Percentiles rank a stretch among this genome's conserved stretches.
Evolutionary conservation across 2,329 filamentous ascomycete genomes (phyloP).

Genomic region (Allantophomopsis lycopodina): DNA sequence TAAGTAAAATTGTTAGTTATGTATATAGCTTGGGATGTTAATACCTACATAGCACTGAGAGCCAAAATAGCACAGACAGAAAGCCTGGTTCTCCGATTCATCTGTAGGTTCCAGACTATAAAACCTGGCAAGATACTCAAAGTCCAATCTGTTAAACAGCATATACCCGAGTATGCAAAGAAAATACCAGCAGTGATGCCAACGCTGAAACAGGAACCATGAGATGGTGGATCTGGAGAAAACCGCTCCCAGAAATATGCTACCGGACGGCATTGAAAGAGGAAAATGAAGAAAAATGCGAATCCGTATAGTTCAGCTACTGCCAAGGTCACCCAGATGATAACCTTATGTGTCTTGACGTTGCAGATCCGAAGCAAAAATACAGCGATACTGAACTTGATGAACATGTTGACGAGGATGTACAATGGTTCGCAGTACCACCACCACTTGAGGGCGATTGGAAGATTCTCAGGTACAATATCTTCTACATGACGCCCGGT

Average conservation of each 20-base stretch:
- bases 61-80: conserved; percentile 14
- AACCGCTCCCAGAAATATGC: conserved; percentile 33
- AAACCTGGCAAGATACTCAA: conserved; percentile 27
- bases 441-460: conserved; percentile 6
- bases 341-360: conserved; percentile 30
- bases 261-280: conserved; percentile 10
- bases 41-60: conserved; percentile 8
- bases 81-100: conserved; percentile 24
- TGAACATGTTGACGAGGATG: neutral
- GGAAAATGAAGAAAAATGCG: conserved; percentile 24
- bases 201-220: conserved; percentile 4
- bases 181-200: conserved; percentile 3
- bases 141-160: conserved; percentile 30
- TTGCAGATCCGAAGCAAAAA: conserved; percentile 36
- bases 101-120: conserved; percentile 25
- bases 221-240: conserved; percentile 1
- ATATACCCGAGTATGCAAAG: conserved; percentile 27
- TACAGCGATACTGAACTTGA: conserved; percentile 15
- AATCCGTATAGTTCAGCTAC: conserved; percentile 34
- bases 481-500: conserved; percentile 12
- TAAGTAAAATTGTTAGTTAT: conserved; percentile 8
- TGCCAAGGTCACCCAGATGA: conserved; percentile 28
- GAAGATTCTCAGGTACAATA: conserved; percentile 3
- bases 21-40: neutral
- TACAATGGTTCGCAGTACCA: too few species aligned